phyloP scores from a whole-genome alignment of 1,284 basidiomycete genomes.

The Irpex sp. region DNA sequence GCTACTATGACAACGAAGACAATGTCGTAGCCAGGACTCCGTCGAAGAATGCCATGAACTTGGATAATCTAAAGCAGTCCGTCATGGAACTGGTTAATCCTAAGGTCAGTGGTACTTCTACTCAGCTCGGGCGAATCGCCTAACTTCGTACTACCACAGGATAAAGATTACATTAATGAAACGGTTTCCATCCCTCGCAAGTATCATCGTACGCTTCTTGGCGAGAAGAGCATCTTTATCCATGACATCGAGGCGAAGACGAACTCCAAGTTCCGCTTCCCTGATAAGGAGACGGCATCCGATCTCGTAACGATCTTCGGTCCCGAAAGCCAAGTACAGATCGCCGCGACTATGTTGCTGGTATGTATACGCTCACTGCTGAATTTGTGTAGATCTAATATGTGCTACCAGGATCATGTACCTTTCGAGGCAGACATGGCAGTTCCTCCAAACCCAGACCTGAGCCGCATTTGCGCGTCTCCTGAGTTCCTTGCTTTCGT shows the following conservation, averaged over 20 bases:
- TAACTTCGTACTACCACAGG: constrained; percentile 42
- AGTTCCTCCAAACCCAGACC: constrained; percentile 80
- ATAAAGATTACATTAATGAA: constrained; percentile 96
- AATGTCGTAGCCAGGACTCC: constrained; percentile 97
- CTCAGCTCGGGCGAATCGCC: neutral
- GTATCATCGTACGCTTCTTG: constrained; percentile 92
- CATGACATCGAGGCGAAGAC: constrained; percentile 97
- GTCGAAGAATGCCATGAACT: constrained; percentile 94
- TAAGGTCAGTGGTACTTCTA: constrained; percentile 56
- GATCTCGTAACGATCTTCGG: constrained; percentile 93
- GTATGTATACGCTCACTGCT: constrained; percentile 39
- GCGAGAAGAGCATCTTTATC: constrained; percentile 96
- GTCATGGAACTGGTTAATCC: constrained; percentile 98
- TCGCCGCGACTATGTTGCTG: constrained; percentile 94
- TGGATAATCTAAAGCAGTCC: constrained; percentile 93
- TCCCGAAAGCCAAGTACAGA: constrained; percentile 95
- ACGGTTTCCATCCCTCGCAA: constrained; percentile 90
- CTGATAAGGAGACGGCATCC: constrained; percentile 92
- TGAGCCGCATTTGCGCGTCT: constrained; percentile 71
- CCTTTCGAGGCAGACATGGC: constrained; percentile 97
- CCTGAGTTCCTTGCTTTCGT: constrained; percentile 81
- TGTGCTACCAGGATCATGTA: constrained; percentile 78
- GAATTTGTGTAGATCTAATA: constrained; percentile 12
- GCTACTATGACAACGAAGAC: constrained; percentile 97
- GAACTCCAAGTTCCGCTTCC: constrained; percentile 92